Evolutionary conservation across 2,329 filamentous ascomycete species (phyloP).

Genomic region (Chalara sp.): DNA sequence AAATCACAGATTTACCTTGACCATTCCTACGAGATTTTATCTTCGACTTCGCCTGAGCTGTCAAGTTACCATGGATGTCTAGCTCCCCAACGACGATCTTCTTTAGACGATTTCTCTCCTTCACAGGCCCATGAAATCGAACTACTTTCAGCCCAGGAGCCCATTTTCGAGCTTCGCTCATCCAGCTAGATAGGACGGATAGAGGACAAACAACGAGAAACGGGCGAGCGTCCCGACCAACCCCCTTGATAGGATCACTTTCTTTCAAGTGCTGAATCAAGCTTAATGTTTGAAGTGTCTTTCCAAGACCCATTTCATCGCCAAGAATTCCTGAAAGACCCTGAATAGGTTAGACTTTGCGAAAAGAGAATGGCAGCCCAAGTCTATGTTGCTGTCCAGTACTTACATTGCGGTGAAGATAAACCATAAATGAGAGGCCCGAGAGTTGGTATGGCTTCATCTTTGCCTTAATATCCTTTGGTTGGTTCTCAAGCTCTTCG

Average conservation of each 20-base stretch:
- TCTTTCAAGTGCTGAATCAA: conserved; percentile 42
- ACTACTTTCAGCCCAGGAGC: conserved; percentile 38
- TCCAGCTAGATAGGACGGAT: conserved; percentile 43
- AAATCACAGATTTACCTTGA: conserved; percentile 13
- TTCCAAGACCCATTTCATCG: conserved; percentile 44
- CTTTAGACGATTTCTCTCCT: conserved; percentile 39
- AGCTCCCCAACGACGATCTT: conserved; percentile 37
- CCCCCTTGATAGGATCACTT: conserved; percentile 25
- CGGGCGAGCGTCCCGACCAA: conserved; percentile 32
- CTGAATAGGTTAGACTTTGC: too few species aligned
- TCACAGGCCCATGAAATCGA: conserved; percentile 38
- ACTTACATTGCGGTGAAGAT: conserved; percentile 33
- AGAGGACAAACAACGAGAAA: conserved; percentile 43
- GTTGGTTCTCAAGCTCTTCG: conserved; percentile 21
- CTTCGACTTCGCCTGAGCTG: conserved; percentile 20
- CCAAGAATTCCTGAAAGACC: conserved; percentile 32
- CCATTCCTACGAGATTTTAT: conserved; percentile 15
- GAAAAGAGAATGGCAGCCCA: too few species aligned
- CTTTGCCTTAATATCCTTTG: conserved; percentile 34
- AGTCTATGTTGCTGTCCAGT: too few species aligned
- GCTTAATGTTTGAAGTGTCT: conserved; percentile 41
- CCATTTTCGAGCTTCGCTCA: conserved; percentile 39
- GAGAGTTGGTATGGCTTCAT: conserved; percentile 46
- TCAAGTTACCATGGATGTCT: conserved; percentile 36
- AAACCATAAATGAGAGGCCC: conserved; percentile 41